Base-by-base conservation (phyloP, 805 yeast species). In the Phaffomyces opuntiae region DNA sequence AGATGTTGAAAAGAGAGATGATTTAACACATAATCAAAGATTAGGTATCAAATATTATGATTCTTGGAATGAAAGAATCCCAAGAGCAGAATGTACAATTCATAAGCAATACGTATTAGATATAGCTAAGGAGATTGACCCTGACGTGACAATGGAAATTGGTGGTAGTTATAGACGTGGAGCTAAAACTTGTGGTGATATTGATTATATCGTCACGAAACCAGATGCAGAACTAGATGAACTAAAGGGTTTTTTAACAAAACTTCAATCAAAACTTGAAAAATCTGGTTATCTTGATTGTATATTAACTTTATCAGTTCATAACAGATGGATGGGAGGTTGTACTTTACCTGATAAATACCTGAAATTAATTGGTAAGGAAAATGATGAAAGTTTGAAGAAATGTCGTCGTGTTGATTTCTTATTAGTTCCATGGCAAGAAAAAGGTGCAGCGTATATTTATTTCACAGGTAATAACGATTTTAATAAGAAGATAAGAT, bases 131-230 rank as follows among this genome's bases (percentile, higher is more conserved):
- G 49, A 53, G 13, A 46, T 74, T 16, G 76, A 73, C 44, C 56
- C 68, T 0, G 50, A 56, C 1, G 54, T 73, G 21, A 61, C 65
- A 29, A 50, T 68, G 7, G 53, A 63, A 9, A 63, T 74, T 36
- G 72, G 72, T 69, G 83, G 83, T 3, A 74, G 80, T 7, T 78
- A 73, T 54, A 61, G 77, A 32, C 65, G 83, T 19, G 80, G 78
- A 4, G 53, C 63, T n/a, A 39, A 48, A 5, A 55, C 56, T 6
- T 71, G 75, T 48, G 80, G 81, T 1, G 83, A 78, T 52, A 68
- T 78, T 35, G 84, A 78, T 55, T 65, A 75, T 37, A 60, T 78
- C 24, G 44, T 78, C 4, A 71, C 76, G 29, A 65, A 61, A 39
- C 52, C 60, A 14, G 64, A 57, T 5, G 60, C 63, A 1, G 50